Conservation (phyloP, 2,329 filamentous ascomycete species). For the Bipolaris gigantea region DNA sequence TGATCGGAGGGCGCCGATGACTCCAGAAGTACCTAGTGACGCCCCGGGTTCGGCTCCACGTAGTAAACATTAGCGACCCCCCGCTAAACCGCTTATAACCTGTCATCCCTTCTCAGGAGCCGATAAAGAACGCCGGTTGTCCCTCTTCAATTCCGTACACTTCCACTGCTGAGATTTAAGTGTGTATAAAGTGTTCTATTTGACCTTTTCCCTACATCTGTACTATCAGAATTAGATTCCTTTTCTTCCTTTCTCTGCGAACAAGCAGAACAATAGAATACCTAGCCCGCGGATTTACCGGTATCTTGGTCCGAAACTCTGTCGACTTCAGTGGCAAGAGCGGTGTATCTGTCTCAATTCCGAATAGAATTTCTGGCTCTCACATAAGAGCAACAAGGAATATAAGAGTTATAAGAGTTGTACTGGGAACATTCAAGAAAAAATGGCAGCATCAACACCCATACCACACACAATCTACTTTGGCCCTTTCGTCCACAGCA, state of each 20-base stretch:
- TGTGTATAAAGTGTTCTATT: background rate
- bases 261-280: background rate
- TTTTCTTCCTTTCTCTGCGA: background rate
- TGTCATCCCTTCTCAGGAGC: constrained; percentile 6
- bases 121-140: constrained; percentile 18
- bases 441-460: constrained; percentile 36
- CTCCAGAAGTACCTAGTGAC: background rate
- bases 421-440: constrained; percentile 7
- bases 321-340: background rate
- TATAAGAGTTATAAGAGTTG: background rate
- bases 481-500: constrained; percentile 65
- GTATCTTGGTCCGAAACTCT: background rate
- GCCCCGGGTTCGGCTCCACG: constrained; percentile 20
- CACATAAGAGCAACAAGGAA: background rate
- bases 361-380: background rate
- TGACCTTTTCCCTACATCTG: background rate
- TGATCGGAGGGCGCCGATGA: constrained; percentile 24
- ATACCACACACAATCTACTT: constrained; percentile 53
- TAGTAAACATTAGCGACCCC: constrained; percentile 20
- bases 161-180: background rate
- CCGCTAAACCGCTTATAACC: constrained; percentile 15
- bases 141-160: background rate
- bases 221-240: background rate
- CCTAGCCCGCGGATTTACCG: background rate
- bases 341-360: background rate